These are phyloP conservation scores for Dictyostelium intermedium DNA, from an alignment of 78 protist genomes.

Conservation along the genomic window DNA sequence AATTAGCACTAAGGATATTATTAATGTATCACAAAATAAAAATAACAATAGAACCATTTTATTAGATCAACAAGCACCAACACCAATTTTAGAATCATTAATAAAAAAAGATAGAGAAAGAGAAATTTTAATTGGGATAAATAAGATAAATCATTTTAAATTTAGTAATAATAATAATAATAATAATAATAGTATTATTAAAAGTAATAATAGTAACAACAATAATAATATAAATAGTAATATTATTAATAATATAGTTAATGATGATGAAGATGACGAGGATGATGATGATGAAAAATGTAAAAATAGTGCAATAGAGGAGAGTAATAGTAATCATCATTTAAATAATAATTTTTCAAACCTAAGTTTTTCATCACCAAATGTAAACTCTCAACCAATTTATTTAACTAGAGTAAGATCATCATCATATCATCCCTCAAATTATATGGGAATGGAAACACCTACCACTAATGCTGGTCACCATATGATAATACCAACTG, in stretches of 20 bases:
- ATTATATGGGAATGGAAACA: not conserved
- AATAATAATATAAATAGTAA: slow-evolving; percentile 26
- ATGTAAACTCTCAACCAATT: slow-evolving; percentile 60
- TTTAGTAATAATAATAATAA: slow-evolving; percentile 7
- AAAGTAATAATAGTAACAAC: not conserved
- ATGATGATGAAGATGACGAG: not conserved
- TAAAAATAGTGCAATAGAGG: not conserved
- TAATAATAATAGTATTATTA: not conserved
- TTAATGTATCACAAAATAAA: not conserved
- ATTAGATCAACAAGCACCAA: not conserved
- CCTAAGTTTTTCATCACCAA: slow-evolving; percentile 58
- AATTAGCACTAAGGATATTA: not conserved
- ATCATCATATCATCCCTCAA: slow-evolving; percentile 58
- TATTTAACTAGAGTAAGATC: slow-evolving; percentile 70
- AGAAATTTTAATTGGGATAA: slow-evolving; percentile 66
- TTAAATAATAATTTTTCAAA: not conserved
- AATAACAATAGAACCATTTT: not conserved
- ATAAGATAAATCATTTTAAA: slow-evolving; percentile 19
- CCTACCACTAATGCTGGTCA: not conserved
- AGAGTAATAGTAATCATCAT: not conserved
- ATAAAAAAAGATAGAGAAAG: slow-evolving; percentile 21
- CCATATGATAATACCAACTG: slow-evolving; percentile 1
- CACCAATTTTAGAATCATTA: not conserved
- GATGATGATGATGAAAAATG: not conserved
- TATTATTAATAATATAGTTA: not conserved